Evolutionary conservation across 1,284 basidiomycete genomes (phyloP).

Genomic region (Papiliotrema flavescens): DNA sequence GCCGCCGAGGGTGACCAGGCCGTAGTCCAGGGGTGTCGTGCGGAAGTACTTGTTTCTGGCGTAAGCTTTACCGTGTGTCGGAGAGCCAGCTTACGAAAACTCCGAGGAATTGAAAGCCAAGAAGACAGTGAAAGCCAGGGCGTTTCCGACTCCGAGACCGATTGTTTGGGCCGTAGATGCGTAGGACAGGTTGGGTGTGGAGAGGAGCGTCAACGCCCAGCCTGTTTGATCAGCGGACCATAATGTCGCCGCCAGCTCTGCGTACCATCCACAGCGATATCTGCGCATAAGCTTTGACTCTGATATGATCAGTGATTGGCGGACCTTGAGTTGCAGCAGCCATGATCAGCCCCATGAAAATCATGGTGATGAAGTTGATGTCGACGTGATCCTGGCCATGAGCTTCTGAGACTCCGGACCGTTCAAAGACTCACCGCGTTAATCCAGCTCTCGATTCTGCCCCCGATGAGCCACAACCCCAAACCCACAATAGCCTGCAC

Average conservation of each 20-base stretch:
- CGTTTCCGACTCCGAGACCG: slow-evolving; percentile 93
- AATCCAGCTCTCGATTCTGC: slow-evolving; percentile 73
- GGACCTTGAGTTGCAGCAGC: slow-evolving; percentile 95
- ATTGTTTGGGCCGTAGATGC: slow-evolving; percentile 98
- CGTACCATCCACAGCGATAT: slow-evolving; percentile 92
- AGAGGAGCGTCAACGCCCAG: slow-evolving; percentile 96
- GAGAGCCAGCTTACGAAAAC: slow-evolving; percentile 64
- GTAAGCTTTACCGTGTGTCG: neutral
- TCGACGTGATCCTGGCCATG: slow-evolving; percentile 68
- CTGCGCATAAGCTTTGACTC: slow-evolving; percentile 48
- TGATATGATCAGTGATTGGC: slow-evolving; percentile 17
- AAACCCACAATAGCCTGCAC: slow-evolving; percentile 89
- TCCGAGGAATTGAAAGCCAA: slow-evolving; percentile 92
- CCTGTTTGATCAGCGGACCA: too few species aligned
- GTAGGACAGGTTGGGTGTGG: slow-evolving; percentile 90
- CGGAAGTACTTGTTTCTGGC: slow-evolving; percentile 67
- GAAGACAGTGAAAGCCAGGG: slow-evolving; percentile 96
- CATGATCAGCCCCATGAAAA: slow-evolving; percentile 88
- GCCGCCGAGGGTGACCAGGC: slow-evolving; percentile 71
- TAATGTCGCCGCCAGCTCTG: neutral
- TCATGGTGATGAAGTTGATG: slow-evolving; percentile 71
- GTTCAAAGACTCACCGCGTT: slow-evolving; percentile 60
- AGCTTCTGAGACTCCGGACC: neutral
- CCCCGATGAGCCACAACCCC: slow-evolving; percentile 82
- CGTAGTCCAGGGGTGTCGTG: slow-evolving; percentile 60